Conservation (phyloP, 176 grass and related monocot species). For the Dendrocalamus sinicus region DNA sequence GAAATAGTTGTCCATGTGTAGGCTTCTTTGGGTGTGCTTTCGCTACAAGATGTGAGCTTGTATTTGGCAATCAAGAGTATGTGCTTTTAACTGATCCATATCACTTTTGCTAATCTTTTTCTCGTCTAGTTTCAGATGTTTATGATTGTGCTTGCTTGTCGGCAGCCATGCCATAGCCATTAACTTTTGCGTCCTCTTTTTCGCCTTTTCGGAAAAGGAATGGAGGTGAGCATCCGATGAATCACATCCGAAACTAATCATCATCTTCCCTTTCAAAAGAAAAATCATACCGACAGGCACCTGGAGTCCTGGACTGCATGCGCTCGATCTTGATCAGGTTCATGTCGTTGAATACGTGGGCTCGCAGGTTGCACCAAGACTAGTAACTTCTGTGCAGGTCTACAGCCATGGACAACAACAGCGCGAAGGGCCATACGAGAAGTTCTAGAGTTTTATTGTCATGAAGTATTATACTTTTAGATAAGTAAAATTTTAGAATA, state of each 20-base stretch:
- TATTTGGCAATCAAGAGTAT: neutral
- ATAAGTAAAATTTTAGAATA: no score
- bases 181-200: neutral
- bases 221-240: neutral
- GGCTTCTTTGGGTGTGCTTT: neutral
- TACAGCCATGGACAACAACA: neutral
- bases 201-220: constrained; percentile 14
- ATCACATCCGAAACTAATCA: constrained; percentile 16
- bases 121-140: constrained; percentile 13
- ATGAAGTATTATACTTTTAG: no score
- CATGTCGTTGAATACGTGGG: neutral
- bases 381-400: neutral
- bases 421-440: no score
- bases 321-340: neutral
- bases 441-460: no score
- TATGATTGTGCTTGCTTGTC: constrained; percentile 35
- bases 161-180: constrained; percentile 20
- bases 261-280: neutral
- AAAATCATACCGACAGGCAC: constrained; percentile 20
- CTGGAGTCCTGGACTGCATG: neutral
- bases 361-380: neutral
- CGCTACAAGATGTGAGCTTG: neutral
- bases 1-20: neutral
- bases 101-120: neutral
- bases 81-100: neutral